phyloP scores from a whole-genome alignment of 495 filamentous ascomycete species.

The Arthonia radiata region DNA sequence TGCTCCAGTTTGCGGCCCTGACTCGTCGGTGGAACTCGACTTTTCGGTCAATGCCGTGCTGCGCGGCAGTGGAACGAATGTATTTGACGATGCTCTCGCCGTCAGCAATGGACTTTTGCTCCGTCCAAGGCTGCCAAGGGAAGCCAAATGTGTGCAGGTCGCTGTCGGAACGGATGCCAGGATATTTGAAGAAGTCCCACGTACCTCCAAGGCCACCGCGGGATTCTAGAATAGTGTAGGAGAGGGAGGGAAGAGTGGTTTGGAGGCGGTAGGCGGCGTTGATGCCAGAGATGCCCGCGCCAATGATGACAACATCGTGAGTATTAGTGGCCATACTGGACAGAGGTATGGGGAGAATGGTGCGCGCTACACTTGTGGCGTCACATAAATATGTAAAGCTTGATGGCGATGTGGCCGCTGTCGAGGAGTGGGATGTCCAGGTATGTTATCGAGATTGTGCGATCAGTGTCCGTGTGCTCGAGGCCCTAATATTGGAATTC shows the following conservation, averaged over 20 bases:
- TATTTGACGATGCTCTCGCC: constrained; percentile 35
- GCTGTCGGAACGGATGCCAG: constrained; percentile 31
- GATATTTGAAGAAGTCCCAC: constrained; percentile 50
- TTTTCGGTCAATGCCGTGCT: constrained; percentile 34
- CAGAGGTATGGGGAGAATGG: too few relatives aligned
- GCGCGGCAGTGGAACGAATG: constrained; percentile 28
- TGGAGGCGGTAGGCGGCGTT: constrained; percentile 50
- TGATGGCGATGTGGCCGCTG: too few relatives aligned
- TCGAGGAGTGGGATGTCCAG: too few relatives aligned
- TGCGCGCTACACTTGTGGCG: too few relatives aligned
- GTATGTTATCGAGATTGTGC: too few relatives aligned
- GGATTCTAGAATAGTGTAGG: constrained; percentile 36
- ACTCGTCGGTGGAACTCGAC: constrained; percentile 37
- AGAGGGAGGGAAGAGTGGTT: constrained; percentile 25
- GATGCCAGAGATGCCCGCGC: constrained; percentile 54
- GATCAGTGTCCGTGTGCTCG: too few relatives aligned
- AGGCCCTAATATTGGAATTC: too few relatives aligned
- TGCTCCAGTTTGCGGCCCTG: constrained; percentile 31
- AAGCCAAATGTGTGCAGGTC: constrained; percentile 45
- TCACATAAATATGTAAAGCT: too few relatives aligned
- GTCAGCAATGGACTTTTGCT: constrained; percentile 31
- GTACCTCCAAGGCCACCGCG: constrained; percentile 38
- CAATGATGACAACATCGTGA: constrained; percentile 46
- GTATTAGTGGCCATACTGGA: too few relatives aligned
- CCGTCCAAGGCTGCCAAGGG: constrained; percentile 39